Evolutionary conservation across 2,329 filamentous ascomycete species (phyloP), one percentile per base, ranked within the genome.

Genomic region (Calonectria pauciramosa): DNA sequence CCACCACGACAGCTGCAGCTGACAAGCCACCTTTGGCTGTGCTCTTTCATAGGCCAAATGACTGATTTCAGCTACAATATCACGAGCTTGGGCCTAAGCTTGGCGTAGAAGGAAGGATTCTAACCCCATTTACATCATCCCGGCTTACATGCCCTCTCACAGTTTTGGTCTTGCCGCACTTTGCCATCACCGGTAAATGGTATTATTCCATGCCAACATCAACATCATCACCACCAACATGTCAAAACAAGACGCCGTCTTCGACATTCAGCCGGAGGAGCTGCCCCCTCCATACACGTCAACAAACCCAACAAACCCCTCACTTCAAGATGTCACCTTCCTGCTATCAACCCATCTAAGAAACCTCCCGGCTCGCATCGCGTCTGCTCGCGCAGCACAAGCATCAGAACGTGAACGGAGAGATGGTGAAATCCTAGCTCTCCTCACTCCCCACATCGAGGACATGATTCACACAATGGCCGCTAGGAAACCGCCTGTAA

Each of bases 391-490:
- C 44, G 77, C 83, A 36, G 83, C 80, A 0, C 82, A 82, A 18
- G 79, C 80, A n/a, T 81, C 82, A 2, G 82, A 82, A 14, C 85
- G 85, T 38, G 82, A 85, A 20, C 77, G 83, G 30, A 80, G 77
- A 30, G 88, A 90, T 66, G 80, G 83, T n/a, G 80, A 83, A 28
- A 78, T 87, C 3, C 76, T 88, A 18, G 81, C 86, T 0, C 80
- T 85, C 3, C 74, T 90, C 3, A 80, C 86, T 0, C 87, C 87
- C 4, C 82, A 84, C 52, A 78, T 90, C 60, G 85, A 88, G 47
- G 77, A 80, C 1, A 86, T 90, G 74, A 76, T 90, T 2, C 81
- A 82, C 1, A 83, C 85, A 18, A 79, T 89, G 32, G 84, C 84
- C 2, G 75, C 78, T 7, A 77, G 83, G 52, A 78, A 84, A 4